These are phyloP conservation scores for Neopestalotiopsis rosae DNA, from an alignment of 2,329 filamentous ascomycete genomes.

Conservation along the genomic window DNA sequence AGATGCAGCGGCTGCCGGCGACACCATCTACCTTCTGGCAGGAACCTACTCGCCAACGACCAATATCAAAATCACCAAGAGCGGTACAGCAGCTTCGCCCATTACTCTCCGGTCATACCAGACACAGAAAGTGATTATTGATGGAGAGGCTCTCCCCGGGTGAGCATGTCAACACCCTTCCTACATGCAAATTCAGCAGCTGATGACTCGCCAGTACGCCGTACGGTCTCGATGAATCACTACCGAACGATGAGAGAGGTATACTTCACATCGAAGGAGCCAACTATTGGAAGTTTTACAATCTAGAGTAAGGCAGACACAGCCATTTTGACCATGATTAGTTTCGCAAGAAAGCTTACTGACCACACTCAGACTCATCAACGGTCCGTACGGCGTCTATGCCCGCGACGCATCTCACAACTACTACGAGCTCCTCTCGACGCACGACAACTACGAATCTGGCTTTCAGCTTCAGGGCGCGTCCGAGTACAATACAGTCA, in stretches of 20 bases:
- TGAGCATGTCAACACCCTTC: background rate
- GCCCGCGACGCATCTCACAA: constrained; percentile 41
- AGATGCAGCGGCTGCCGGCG: constrained; percentile 49
- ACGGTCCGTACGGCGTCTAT: constrained; percentile 44
- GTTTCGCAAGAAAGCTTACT: background rate
- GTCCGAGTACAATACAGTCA: constrained; percentile 42
- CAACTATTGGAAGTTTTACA: constrained; percentile 52
- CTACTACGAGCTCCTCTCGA: constrained; percentile 41
- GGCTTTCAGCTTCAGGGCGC: constrained; percentile 42
- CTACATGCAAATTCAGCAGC: background rate
- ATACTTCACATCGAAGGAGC: constrained; percentile 51
- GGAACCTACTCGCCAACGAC: constrained; percentile 50
- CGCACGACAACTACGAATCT: constrained; percentile 41
- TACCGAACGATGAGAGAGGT: constrained; percentile 48
- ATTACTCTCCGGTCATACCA: constrained; percentile 49
- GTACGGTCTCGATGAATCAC: constrained; percentile 42
- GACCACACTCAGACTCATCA: constrained; percentile 30
- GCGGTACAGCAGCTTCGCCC: constrained; percentile 44
- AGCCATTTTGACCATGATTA: background rate
- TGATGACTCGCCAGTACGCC: constrained; percentile 38
- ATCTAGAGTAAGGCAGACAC: constrained; percentile 30
- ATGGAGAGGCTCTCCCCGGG: constrained; percentile 46
- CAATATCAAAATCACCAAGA: constrained; percentile 53
- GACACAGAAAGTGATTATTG: constrained; percentile 49
- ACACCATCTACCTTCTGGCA: constrained; percentile 49